These are phyloP conservation scores for Obba rivulosa DNA, from an alignment of 768 basidiomycete genomes.

Conservation along the genomic window DNA sequence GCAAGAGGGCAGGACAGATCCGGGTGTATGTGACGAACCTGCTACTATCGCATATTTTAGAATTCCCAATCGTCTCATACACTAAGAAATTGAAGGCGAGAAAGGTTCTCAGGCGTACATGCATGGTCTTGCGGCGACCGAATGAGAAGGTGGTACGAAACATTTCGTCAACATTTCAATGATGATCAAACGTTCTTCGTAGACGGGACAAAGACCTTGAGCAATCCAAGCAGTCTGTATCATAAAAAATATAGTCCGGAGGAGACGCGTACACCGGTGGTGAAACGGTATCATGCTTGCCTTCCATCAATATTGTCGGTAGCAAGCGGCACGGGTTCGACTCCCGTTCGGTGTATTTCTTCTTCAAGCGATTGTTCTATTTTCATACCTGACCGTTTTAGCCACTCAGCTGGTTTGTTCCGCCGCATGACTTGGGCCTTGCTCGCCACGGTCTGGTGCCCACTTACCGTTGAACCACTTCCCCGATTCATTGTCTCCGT, in stretches of 20 bases:
- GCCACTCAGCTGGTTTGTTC: neutral
- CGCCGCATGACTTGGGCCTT: no score
- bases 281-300: slow-evolving; percentile 93
- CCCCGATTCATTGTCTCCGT: neutral
- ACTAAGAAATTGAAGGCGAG: no score
- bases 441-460: neutral
- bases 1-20: no score
- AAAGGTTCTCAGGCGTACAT: no score
- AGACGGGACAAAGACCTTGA: neutral
- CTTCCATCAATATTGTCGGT: slow-evolving; percentile 44
- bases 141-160: no score
- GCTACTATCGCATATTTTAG: no score
- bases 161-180: no score
- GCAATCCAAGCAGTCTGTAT: no score
- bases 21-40: no score
- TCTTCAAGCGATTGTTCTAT: neutral
- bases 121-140: no score
- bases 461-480: neutral
- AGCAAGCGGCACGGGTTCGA: slow-evolving; percentile 39
- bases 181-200: neutral
- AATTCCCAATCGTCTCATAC: no score
- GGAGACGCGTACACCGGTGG: slow-evolving; percentile 60
- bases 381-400: neutral
- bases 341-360: slow-evolving; percentile 28
- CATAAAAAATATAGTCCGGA: no score